Percentiles rank a stretch among this genome's conserved stretches.
These are phyloP conservation scores for Dinochytrium kinnereticum DNA, from an alignment of 371 early-diverging fungal species.

Conservation along the genomic window DNA sequence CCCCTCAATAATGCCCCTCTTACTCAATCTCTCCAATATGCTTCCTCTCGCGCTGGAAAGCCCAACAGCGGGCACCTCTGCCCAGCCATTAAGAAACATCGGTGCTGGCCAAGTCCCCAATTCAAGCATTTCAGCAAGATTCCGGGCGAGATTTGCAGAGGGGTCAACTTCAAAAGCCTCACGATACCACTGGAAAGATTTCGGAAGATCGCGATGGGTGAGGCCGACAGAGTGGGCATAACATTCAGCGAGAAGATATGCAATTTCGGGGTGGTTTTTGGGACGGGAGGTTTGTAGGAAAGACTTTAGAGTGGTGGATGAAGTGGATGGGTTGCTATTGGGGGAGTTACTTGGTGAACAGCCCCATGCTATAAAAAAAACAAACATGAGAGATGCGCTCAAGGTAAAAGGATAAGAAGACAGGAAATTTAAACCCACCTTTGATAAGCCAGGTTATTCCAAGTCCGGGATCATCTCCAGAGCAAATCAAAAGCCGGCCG, in stretches of 20 bases:
- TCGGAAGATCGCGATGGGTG: not conserved
- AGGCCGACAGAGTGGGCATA: not conserved
- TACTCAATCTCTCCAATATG: not conserved
- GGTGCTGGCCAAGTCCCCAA: not conserved
- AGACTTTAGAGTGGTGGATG: no score
- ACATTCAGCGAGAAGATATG: not conserved
- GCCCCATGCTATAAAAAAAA: not conserved
- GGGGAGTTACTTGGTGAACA: not conserved
- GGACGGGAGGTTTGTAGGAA: slow-evolving; percentile 3
- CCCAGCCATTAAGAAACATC: not conserved
- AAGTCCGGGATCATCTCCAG: slow-evolving; percentile 1
- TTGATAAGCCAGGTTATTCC: slow-evolving; percentile 12
- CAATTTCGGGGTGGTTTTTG: not conserved
- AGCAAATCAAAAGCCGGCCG: not conserved
- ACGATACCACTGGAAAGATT: slow-evolving; percentile 3
- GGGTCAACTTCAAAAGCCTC: not conserved
- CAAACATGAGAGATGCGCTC: no score
- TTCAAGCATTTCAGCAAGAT: not conserved
- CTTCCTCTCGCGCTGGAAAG: not conserved
- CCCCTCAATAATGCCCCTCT: not conserved
- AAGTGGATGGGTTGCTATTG: no score
- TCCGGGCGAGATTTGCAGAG: not conserved
- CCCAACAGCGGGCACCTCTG: not conserved
- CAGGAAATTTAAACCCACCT: no score
- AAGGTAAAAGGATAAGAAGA: no score